A percentile compares a stretch with the other conserved stretches of the same genome.
These are phyloP conservation scores for Massarina eburnea DNA, from an alignment of 2,329 filamentous ascomycete species.

Conservation along the genomic window DNA sequence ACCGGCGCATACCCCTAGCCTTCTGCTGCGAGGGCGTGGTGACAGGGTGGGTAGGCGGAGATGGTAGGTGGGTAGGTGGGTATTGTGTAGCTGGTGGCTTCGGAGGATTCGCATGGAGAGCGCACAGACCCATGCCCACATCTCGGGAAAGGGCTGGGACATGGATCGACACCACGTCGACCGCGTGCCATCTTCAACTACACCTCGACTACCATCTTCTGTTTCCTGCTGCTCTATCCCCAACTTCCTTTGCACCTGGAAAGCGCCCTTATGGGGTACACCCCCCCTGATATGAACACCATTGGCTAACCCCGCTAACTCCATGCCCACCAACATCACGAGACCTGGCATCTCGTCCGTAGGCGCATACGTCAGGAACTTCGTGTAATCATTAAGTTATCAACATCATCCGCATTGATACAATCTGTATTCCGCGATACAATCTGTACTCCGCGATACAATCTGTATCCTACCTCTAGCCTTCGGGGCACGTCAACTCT, in stretches of 20 bases:
- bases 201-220: slow-evolving; percentile 12
- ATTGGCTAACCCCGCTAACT: too few species aligned
- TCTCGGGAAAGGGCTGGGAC: slow-evolving; percentile 4
- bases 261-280: too few species aligned
- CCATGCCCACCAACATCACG: too few species aligned
- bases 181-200: slow-evolving; percentile 14
- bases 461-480: background rate
- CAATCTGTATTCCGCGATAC: too few species aligned
- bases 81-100: slow-evolving; percentile 18
- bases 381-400: too few species aligned
- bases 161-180: slow-evolving; percentile 10
- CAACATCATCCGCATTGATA: too few species aligned
- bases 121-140: slow-evolving; percentile 13
- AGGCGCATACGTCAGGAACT: too few species aligned
- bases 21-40: background rate
- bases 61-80: slow-evolving; percentile 8
- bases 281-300: too few species aligned
- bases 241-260: background rate
- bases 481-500: background rate
- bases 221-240: background rate
- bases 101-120: slow-evolving; percentile 23
- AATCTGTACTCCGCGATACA: too few species aligned
- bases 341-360: too few species aligned
- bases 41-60: background rate
- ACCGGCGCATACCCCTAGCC: too few species aligned